A percentile compares a stretch with the other conserved stretches of the same genome.
Conservation (phyloP, 1,139 yeast species). For the Pichia inconspicua region DNA sequence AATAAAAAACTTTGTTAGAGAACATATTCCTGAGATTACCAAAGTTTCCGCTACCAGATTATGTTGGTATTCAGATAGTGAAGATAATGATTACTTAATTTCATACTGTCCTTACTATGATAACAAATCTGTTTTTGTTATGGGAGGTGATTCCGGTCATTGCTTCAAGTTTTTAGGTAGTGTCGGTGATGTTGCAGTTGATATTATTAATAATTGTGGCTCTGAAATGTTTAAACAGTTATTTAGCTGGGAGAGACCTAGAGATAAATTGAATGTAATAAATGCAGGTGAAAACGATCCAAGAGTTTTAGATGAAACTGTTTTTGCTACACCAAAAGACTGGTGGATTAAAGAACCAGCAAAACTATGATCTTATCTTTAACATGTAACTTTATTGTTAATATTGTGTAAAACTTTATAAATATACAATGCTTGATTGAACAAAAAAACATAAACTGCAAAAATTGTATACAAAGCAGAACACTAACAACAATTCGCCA, state of each 20-base stretch:
- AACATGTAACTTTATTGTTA: too few relatives aligned
- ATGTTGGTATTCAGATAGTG: slow-evolving; percentile 30
- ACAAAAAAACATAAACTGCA: too few relatives aligned
- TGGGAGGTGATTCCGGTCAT: slow-evolving; percentile 32
- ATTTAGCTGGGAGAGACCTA: slow-evolving; percentile 24
- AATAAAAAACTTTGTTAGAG: slow-evolving; percentile 18
- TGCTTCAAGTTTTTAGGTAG: slow-evolving; percentile 26
- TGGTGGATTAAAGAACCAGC: slow-evolving; percentile 15
- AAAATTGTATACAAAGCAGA: too few relatives aligned
- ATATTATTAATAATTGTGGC: slow-evolving; percentile 16
- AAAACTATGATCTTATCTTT: background rate
- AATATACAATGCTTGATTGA: too few relatives aligned
- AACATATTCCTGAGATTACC: slow-evolving; percentile 19
- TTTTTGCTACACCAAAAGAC: slow-evolving; percentile 22
- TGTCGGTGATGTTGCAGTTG: slow-evolving; percentile 19
- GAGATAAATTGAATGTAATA: slow-evolving; percentile 20
- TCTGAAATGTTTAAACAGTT: slow-evolving; percentile 17
- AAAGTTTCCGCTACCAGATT: slow-evolving; percentile 19
- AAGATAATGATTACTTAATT: slow-evolving; percentile 28
- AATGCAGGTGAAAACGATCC: slow-evolving; percentile 22
- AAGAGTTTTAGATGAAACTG: slow-evolving; percentile 19
- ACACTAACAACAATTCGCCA: too few relatives aligned
- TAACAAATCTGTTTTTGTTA: slow-evolving; percentile 25
- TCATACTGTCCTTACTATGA: slow-evolving; percentile 25
- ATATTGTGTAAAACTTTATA: background rate